These are phyloP conservation scores for Hypoxylon rickii DNA, from an alignment of 495 filamentous ascomycete species.

Conservation along the genomic window DNA sequence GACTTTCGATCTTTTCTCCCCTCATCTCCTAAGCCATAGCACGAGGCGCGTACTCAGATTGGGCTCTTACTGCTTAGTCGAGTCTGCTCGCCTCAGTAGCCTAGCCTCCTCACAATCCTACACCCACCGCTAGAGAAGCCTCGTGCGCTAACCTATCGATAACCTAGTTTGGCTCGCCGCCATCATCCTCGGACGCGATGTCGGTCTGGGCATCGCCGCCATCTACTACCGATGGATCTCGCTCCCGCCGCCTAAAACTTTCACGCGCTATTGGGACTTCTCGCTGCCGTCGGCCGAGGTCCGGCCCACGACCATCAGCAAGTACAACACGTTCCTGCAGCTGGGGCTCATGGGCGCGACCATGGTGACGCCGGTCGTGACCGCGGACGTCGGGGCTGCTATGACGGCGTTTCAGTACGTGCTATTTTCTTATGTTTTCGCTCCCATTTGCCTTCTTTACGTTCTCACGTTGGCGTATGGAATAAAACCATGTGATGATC, in stretches of 20 bases:
- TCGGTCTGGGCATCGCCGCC: constrained; percentile 83
- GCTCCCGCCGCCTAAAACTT: constrained; percentile 89
- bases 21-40: not conserved
- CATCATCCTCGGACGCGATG: constrained; percentile 88
- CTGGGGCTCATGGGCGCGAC: constrained; percentile 76
- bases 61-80: not conserved
- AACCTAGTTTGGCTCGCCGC: constrained; percentile 76
- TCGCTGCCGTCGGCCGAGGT: constrained; percentile 91
- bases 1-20: constrained; percentile 25
- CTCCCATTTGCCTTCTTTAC: not conserved
- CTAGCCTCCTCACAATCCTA: too few relatives aligned
- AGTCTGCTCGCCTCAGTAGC: too few relatives aligned
- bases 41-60: not conserved
- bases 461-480: not conserved
- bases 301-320: constrained; percentile 86
- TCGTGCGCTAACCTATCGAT: constrained; percentile 1
- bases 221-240: constrained; percentile 96
- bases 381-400: constrained; percentile 57
- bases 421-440: constrained; percentile 1
- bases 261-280: constrained; percentile 96
- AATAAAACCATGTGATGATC: not conserved
- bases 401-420: constrained; percentile 77
- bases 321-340: constrained; percentile 85
- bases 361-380: constrained; percentile 71
- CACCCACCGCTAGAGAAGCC: too few relatives aligned